Base-by-base conservation (phyloP, 805 yeast genomes). In the Nakazawaea ambrosiae region DNA sequence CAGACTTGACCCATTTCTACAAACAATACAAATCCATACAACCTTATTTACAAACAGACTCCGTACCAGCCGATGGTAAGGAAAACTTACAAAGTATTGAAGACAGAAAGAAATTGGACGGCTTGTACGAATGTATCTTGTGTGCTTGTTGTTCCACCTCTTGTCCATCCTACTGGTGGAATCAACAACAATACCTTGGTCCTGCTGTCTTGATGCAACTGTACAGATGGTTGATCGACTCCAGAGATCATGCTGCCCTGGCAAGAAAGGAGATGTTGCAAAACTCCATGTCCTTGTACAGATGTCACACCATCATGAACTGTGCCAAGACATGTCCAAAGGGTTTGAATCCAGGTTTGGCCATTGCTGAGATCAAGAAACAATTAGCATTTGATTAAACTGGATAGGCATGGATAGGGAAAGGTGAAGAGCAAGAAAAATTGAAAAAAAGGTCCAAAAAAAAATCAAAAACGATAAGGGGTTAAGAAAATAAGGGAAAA, bases 81-180 rank as follows among this genome's bases (percentile, higher is more conserved):
- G 98, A 92, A 69, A 84, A 84, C 61, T 73, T 86, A 54, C 98
- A 92, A 70, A 70, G 86, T 50, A 75, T 86, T 47, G 95, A 71
- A 48, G 98, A 92, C 69, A 81, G 98, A 67, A 86, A 82, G 66
- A 92, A 92, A 68, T 74, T 90, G 57, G 97, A 92, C 62, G 98
- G 98, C 40, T 68, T 92, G 50, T 90, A 90, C 68, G 97, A 90
- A 68, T 90, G 98, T 73, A 90, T 90, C 54, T 70, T 90, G 58
- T 90, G 98, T 70, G 98, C 98, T 9, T 89, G 98, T 68, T 90
- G 98, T 66, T 89, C 97, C 25, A 92, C 98, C 36, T 81, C 97
- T 15, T 92, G 98, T 71, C 98, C 98, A 38, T 89, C 97, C 3
- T 92, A 92, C 75, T 92, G 98, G 98, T 92, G 98, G 98, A 92